Evolutionary conservation across 1,139 yeast species (phyloP).

Genomic region (Saccharomyces hybrid): DNA sequence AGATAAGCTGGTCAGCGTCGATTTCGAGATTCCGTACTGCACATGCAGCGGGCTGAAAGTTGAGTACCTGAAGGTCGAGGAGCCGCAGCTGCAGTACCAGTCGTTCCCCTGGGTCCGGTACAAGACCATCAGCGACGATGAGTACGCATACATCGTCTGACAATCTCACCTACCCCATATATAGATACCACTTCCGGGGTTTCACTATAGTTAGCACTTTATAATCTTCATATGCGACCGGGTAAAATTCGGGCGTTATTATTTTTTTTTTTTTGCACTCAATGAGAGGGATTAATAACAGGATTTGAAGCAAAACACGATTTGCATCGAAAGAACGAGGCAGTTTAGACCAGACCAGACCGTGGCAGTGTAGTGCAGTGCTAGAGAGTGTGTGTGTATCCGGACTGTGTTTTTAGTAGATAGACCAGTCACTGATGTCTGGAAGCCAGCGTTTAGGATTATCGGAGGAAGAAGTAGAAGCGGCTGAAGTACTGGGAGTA

Average conservation of each 20-base stretch:
- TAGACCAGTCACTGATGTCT: neutral
- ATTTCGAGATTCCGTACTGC: conserved; percentile 60
- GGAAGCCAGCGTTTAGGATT: conserved; percentile 5
- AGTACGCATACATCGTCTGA: conserved; percentile 29
- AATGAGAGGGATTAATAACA: neutral
- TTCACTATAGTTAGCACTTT: conserved; percentile 6
- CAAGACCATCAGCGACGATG: conserved; percentile 47
- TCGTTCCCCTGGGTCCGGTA: conserved; percentile 80
- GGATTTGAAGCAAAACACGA: neutral
- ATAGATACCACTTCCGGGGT: neutral
- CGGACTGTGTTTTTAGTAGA: neutral
- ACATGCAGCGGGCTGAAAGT: conserved; percentile 68
- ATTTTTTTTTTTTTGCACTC: neutral
- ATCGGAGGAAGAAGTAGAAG: conserved; percentile 24
- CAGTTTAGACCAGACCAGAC: neutral
- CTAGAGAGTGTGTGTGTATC: neutral
- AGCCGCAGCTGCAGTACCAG: conserved; percentile 60
- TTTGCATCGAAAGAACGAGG: neutral
- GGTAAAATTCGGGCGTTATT: neutral
- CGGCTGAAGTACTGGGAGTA: conserved; percentile 28
- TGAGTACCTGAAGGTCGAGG: conserved; percentile 62
- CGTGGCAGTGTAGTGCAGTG: neutral
- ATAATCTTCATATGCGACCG: conserved; percentile 12
- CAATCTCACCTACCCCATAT: neutral
- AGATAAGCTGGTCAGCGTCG: conserved; percentile 41